Evolutionary conservation across 495 filamentous ascomycete genomes (phyloP).

Genomic region (Neurospora sp.): DNA sequence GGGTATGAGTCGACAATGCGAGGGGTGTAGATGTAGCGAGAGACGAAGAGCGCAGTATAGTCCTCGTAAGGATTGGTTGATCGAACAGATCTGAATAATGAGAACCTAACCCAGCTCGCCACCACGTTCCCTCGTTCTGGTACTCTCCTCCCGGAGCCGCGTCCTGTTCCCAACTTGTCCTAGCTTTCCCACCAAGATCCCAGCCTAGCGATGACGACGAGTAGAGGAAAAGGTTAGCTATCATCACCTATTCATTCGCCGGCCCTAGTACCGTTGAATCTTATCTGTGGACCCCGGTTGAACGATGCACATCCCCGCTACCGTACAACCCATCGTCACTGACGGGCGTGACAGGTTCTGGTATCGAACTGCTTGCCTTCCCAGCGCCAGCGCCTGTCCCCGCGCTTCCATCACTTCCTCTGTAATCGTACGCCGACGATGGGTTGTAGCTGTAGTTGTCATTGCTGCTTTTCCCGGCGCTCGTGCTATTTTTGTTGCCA

Average conservation of each 20-base stretch:
- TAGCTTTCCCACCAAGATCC: neutral
- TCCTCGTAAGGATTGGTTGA: neutral
- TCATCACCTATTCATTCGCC: neutral
- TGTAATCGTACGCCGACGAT: neutral
- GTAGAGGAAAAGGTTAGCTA: neutral
- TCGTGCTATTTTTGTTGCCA: neutral
- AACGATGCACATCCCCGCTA: neutral
- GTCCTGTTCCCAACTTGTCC: neutral
- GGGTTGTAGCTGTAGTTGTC: neutral
- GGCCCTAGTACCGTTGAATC: neutral
- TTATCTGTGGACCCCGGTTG: neutral
- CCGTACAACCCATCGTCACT: constrained; percentile 13
- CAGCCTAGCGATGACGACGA: neutral
- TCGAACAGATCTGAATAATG: neutral
- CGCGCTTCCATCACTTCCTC: constrained; percentile 1
- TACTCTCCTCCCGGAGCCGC: neutral
- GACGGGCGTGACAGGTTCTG: constrained; percentile 17
- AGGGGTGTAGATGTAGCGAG: neutral
- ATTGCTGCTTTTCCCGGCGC: neutral
- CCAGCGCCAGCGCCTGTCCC: constrained; percentile 1
- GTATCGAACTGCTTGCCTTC: neutral
- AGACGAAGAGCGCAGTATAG: neutral
- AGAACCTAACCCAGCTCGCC: neutral
- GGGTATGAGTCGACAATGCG: neutral
- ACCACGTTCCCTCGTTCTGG: neutral